phyloP scores from a whole-genome alignment of 1,139 yeast genomes.

The Yamadazyma songkhlaensis region DNA sequence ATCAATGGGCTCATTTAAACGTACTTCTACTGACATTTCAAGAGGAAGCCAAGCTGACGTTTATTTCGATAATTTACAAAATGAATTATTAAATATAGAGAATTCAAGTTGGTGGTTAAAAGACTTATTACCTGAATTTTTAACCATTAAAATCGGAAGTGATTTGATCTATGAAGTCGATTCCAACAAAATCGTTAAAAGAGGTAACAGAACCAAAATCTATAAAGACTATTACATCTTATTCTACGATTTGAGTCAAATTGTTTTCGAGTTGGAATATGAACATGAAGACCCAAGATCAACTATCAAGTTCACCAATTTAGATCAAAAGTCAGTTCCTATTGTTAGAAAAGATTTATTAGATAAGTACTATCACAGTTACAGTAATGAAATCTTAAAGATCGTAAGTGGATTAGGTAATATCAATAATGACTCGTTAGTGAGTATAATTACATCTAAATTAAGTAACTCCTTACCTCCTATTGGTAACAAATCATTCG shows the following conservation, averaged over 20 bases:
- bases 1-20: slow-evolving; percentile 16
- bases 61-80: slow-evolving; percentile 24
- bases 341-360: slow-evolving; percentile 45
- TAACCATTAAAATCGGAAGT: slow-evolving; percentile 41
- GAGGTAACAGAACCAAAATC: slow-evolving; percentile 51
- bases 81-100: slow-evolving; percentile 33
- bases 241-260: slow-evolving; percentile 71
- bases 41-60: slow-evolving; percentile 33
- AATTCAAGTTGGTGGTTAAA: slow-evolving; percentile 63
- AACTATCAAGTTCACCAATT: slow-evolving; percentile 47
- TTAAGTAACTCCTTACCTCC: slow-evolving; percentile 42
- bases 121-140: slow-evolving; percentile 56
- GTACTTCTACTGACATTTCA: slow-evolving; percentile 17
- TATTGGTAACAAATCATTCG: slow-evolving; percentile 68
- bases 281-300: slow-evolving; percentile 55
- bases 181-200: slow-evolving; percentile 49
- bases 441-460: slow-evolving; percentile 19
- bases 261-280: slow-evolving; percentile 55
- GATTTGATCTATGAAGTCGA: slow-evolving; percentile 68
- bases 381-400: slow-evolving; percentile 31
- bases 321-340: slow-evolving; percentile 45
- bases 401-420: background rate
- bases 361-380: slow-evolving; percentile 46
- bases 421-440: slow-evolving; percentile 18
- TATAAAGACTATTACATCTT: slow-evolving; percentile 71